Base-by-base conservation (phyloP, 306 rosid species). In the Heteromeles arbutifolia region DNA sequence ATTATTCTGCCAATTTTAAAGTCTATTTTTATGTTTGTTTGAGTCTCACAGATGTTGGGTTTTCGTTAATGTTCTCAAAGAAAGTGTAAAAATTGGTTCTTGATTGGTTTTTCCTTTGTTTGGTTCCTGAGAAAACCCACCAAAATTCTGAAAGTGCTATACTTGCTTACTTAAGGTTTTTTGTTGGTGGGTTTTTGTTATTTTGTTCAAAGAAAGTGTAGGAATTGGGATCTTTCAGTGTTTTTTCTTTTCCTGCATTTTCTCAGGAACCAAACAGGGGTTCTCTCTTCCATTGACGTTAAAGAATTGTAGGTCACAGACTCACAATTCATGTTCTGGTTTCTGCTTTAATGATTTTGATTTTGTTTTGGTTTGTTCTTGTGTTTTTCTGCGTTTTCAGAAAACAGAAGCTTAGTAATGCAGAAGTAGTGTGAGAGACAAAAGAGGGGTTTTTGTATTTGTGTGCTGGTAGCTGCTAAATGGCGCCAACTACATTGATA, bases 391-490 rank as follows among this genome's bases (percentile, higher is more conserved):
- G 5, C 41, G 15, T 25, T 32, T 56, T 54, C n/a, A 13, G 43
- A 48, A 57, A 50, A 29, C 63, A 70, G 43, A 29, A 57, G 14
- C 13, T 28, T 72, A 34, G 22, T 4, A 8, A 39, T 2, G 52
- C 41, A 72, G 22, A 54, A 32, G 65, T 54, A 13, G 39, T n/a
- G 65, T 71, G 52, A 14, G 65, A 70, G 22, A n/a, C 48, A 71
- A 6, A 31, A 21, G 28, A 28, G 26, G 58, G 8, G 21, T 1
- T 2, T 15, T 52, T 56, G 24, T 56, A 14, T 32, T 31, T 24
- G 48, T 24, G 77, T 34, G 54, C 67, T 28, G 57, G 26, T 48
- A 19, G 67, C 67, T 41, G 43, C 68, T 58, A 41, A 72, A 89
- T 79, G 89, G 39, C 68, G 45, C 67, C 39, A 1, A 2, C 4